Conservation (phyloP, 768 basidiomycete genomes). For the Kwoniella bestiolae region DNA sequence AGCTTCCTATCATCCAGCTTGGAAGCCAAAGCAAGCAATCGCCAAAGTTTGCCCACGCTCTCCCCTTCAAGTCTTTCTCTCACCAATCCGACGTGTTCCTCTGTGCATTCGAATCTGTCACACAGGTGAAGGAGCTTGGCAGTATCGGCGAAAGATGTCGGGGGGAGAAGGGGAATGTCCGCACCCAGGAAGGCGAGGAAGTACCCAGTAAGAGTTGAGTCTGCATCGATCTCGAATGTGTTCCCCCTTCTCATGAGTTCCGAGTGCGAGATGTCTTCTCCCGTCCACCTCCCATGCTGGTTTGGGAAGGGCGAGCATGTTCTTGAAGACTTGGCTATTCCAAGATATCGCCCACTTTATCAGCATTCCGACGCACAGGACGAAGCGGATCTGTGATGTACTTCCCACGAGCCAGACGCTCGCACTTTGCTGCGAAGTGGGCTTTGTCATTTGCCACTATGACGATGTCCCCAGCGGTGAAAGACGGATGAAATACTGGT, state of each 20-base stretch:
- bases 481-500: neutral
- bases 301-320: neutral
- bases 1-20: neutral
- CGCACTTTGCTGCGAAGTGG: neutral
- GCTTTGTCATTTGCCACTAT: neutral
- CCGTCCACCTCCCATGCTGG: neutral
- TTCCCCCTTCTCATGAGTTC: neutral
- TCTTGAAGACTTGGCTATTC: neutral
- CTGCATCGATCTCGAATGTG: neutral
- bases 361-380: neutral
- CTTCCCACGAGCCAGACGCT: neutral
- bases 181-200: slow-evolving; percentile 1
- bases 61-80: neutral
- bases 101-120: neutral
- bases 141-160: neutral
- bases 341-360: neutral
- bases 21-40: neutral
- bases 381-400: neutral
- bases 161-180: slow-evolving; percentile 1
- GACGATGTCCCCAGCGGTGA: neutral
- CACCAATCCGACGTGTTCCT: neutral
- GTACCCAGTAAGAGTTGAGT: neutral
- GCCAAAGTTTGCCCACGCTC: neutral
- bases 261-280: neutral
- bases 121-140: neutral